A percentile compares a stretch with the other conserved stretches of the same genome.
Evolutionary conservation across 75 land plant species (phyloP).

Genomic region (Selaginella tamariscina): DNA sequence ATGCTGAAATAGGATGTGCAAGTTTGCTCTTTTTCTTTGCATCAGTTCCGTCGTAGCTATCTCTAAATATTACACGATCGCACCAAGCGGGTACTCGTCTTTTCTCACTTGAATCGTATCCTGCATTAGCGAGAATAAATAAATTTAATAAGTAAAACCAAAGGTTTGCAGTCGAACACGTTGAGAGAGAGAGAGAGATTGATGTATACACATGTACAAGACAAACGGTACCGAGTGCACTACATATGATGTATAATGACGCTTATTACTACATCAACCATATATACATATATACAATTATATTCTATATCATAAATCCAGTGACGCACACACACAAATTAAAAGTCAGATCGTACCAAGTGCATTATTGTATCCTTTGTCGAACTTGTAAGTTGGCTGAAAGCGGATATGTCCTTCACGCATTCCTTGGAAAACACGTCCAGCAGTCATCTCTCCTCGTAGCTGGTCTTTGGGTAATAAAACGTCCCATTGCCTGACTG

Average conservation of each 20-base stretch:
- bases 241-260: no score
- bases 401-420: constrained; percentile 67
- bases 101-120: constrained; percentile 91
- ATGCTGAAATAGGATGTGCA: constrained; percentile 45
- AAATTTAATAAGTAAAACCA: no score
- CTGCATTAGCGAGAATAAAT: constrained; percentile 22
- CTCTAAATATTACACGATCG: constrained; percentile 82
- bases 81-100: constrained; percentile 94
- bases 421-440: constrained; percentile 90
- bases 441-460: constrained; percentile 72
- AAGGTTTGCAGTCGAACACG: no score
- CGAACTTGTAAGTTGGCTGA: constrained; percentile 98
- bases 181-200: no score
- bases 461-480: constrained; percentile 76
- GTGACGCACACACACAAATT: background rate
- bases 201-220: no score
- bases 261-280: no score
- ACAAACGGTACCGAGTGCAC: no score
- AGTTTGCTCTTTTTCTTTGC: constrained; percentile 9
- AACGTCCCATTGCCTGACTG: constrained; percentile 59
- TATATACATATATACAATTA: no score
- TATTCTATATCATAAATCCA: no score
- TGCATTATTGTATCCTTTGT: constrained; percentile 33
- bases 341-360: background rate
- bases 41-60: constrained; percentile 47